Conservation (phyloP, 805 yeast species). For the Myxozyma vanderwaltii region DNA sequence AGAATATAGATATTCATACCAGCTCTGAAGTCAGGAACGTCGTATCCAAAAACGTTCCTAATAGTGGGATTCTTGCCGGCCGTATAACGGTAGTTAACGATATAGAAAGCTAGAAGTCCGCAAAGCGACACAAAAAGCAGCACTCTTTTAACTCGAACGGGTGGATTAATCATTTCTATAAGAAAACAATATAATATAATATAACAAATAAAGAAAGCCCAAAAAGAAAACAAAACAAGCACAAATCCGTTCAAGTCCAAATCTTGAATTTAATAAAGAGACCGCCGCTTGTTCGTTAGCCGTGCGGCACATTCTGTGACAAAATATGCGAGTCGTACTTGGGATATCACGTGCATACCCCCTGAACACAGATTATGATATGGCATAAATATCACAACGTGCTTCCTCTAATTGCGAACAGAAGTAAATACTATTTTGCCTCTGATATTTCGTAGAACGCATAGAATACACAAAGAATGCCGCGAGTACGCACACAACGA, state of each 20-base stretch:
- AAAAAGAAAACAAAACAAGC: too few relatives aligned
- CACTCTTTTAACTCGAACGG: slow-evolving; percentile 5
- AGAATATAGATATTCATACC: neutral
- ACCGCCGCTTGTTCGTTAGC: too few relatives aligned
- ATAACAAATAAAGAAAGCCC: too few relatives aligned
- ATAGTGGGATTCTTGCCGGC: neutral
- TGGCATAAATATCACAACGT: too few relatives aligned
- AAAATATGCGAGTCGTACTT: neutral
- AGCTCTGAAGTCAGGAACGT: slow-evolving; percentile 23
- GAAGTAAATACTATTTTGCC: neutral
- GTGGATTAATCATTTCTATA: neutral
- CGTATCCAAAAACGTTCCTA: slow-evolving; percentile 9
- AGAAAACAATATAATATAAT: too few relatives aligned
- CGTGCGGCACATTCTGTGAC: neutral
- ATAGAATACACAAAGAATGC: slow-evolving; percentile 49
- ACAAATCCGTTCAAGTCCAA: too few relatives aligned
- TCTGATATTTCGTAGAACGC: neutral
- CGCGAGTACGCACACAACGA: slow-evolving; percentile 49
- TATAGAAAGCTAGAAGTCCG: neutral
- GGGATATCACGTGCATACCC: too few relatives aligned
- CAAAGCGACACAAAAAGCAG: neutral
- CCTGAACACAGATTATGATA: too few relatives aligned
- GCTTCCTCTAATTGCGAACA: too few relatives aligned
- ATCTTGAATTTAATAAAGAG: too few relatives aligned
- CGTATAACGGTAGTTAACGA: slow-evolving; percentile 3